These are phyloP conservation scores for Millerozyma miso DNA, from an alignment of 805 yeast species.

Conservation along the genomic window DNA sequence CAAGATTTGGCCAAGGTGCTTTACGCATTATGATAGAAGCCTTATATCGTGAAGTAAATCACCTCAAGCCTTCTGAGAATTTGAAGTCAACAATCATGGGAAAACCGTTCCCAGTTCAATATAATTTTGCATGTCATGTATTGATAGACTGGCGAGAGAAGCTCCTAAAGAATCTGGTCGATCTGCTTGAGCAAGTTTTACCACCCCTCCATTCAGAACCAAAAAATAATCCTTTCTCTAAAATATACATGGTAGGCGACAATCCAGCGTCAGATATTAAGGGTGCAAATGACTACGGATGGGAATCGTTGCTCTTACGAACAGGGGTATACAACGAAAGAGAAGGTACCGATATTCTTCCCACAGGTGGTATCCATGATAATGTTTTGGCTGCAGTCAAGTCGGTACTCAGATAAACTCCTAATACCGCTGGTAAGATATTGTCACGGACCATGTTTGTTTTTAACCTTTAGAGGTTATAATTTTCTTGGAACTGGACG, in stretches of 20 bases:
- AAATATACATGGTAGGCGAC: conserved; percentile 95
- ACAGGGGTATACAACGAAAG: conserved; percentile 82
- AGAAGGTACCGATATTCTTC: conserved; percentile 40
- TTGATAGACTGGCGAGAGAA: conserved; percentile 52
- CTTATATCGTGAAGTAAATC: conserved; percentile 52
- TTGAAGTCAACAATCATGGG: conserved; percentile 65
- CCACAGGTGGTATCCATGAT: conserved; percentile 47
- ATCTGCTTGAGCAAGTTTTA: conserved; percentile 20
- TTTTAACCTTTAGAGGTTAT: no score
- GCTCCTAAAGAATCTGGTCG: conserved; percentile 16
- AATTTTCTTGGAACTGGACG: no score
- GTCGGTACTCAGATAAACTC: conserved; percentile 1
- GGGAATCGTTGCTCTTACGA: conserved; percentile 80
- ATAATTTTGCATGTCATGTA: conserved; percentile 77
- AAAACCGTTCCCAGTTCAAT: conserved; percentile 75
- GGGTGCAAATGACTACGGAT: conserved; percentile 85
- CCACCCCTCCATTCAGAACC: conserved; percentile 46
- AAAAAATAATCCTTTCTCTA: conserved; percentile 33
- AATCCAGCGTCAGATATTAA: conserved; percentile 89
- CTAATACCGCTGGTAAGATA: no score
- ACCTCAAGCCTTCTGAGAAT: conserved; percentile 27
- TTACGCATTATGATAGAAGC: conserved; percentile 61
- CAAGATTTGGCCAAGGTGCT: conserved; percentile 92
- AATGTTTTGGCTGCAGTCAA: conserved; percentile 45
- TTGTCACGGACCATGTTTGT: no score